These are phyloP conservation scores for Paecilomyces formosus DNA, from an alignment of 2,329 filamentous ascomycete genomes.

Conservation along the genomic window DNA sequence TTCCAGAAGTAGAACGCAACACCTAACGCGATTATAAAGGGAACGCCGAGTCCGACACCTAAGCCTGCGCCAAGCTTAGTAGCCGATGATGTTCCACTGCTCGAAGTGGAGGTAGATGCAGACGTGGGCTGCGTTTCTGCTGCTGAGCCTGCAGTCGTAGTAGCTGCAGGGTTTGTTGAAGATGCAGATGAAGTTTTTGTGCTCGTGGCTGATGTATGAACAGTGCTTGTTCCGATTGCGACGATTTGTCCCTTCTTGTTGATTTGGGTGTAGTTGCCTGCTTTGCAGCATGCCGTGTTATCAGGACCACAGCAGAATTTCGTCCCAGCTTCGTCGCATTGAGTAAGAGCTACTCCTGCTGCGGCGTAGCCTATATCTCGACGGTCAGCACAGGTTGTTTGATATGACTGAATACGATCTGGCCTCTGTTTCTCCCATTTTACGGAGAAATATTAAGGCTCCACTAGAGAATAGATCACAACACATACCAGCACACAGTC, in stretches of 20 bases:
- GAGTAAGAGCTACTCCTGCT: neutral
- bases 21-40: neutral
- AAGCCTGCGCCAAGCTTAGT: neutral
- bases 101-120: neutral
- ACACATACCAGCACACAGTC: neutral
- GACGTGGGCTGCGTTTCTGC: neutral
- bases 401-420: neutral
- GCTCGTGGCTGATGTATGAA: neutral
- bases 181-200: neutral
- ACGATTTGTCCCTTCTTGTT: neutral
- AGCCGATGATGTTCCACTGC: neutral
- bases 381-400: neutral
- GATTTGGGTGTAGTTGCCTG: neutral
- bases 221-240: neutral
- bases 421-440: neutral
- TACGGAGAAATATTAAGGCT: neutral
- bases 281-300: neutral
- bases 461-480: neutral
- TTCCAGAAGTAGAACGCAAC: neutral
- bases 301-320: neutral
- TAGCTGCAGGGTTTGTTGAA: neutral
- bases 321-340: neutral
- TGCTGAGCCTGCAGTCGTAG: neutral
- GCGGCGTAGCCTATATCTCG: neutral
- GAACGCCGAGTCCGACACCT: neutral